phyloP scores from a whole-genome alignment of 139 green algal species.

The Diplosphaera chodatii region DNA sequence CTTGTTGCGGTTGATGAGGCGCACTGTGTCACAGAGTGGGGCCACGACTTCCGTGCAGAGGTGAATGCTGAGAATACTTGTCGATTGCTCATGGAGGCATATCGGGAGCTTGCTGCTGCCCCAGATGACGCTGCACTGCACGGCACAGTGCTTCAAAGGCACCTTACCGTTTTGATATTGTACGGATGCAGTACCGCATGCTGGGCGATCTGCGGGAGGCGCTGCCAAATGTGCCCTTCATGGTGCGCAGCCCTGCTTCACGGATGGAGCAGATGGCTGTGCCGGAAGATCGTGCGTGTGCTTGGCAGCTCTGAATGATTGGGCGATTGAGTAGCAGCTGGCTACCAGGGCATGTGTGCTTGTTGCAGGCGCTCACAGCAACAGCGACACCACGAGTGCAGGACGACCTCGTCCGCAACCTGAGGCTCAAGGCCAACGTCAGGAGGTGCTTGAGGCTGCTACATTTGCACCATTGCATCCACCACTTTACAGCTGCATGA shows the following conservation, averaged over 20 bases:
- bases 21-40: conserved; percentile 49
- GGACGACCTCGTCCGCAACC: conserved; percentile 27
- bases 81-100: no score
- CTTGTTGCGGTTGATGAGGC: conserved; percentile 59
- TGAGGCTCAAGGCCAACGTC: conserved; percentile 11
- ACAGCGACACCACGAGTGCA: conserved; percentile 25
- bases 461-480: no score
- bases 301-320: no score
- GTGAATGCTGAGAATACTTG: no score
- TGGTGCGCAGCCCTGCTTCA: conserved; percentile 9
- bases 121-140: no score
- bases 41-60: conserved; percentile 40
- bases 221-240: conserved; percentile 40
- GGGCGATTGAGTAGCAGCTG: no score
- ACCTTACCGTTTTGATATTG: no score
- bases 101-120: no score
- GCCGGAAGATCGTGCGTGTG: no score
- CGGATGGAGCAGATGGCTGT: no score
- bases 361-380: conserved; percentile 16
- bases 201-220: conserved; percentile 33
- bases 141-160: no score
- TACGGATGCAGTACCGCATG: conserved; percentile 35
- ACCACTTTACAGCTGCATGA: no score
- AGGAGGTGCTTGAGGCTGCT: background rate
- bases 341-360: background rate